phyloP scores from a whole-genome alignment of 139 green algal genomes.

The Trebouxia sp. region DNA sequence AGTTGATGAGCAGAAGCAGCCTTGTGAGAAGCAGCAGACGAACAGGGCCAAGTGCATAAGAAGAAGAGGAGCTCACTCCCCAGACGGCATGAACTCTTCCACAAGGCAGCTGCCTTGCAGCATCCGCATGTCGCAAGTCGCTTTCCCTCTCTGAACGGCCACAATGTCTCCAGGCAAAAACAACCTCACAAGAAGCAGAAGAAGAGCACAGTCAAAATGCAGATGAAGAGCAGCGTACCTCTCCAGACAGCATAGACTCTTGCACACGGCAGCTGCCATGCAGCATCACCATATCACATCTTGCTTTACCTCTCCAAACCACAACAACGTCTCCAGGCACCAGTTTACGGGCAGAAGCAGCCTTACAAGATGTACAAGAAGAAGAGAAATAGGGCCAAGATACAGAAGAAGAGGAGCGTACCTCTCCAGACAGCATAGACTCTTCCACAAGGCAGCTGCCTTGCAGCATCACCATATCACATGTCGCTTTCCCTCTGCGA shows the following conservation, averaged over 20 bases:
- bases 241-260: too few relatives aligned
- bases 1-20: background rate
- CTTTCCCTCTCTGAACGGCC: background rate
- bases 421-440: slow-evolving; percentile 12
- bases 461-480: background rate
- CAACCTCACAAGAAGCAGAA: too few relatives aligned
- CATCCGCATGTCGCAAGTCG: background rate
- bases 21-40: too few relatives aligned
- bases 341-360: too few relatives aligned
- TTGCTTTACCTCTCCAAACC: too few relatives aligned
- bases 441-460: slow-evolving; percentile 11
- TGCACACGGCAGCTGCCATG: too few relatives aligned
- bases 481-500: background rate
- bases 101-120: slow-evolving; percentile 8
- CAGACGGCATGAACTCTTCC: background rate
- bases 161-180: background rate
- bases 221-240: too few relatives aligned
- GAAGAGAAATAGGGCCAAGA: too few relatives aligned
- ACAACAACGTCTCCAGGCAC: too few relatives aligned
- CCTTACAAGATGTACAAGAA: too few relatives aligned
- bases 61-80: background rate
- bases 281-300: background rate
- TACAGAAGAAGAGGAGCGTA: background rate
- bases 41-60: too few relatives aligned
- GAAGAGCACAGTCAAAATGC: too few relatives aligned